A percentile compares a stretch with the other conserved stretches of the same genome.
Evolutionary conservation across 2,329 filamentous ascomycete species (phyloP).

Genomic region (Aspergillus novofumigatus): DNA sequence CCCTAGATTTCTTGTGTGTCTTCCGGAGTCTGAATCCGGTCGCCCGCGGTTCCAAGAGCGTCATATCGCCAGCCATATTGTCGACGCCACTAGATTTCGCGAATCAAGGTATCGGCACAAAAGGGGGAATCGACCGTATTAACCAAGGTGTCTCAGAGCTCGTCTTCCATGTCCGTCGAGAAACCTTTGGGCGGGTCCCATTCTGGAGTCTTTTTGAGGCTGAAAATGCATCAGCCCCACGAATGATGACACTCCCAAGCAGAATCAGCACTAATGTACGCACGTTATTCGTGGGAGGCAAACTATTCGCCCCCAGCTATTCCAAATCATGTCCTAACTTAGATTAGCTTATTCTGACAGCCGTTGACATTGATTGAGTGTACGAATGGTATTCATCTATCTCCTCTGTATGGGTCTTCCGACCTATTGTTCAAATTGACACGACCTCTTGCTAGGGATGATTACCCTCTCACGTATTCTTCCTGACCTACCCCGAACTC

Average conservation of each 20-base stretch:
- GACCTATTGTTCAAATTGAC: no score
- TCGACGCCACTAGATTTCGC: background rate
- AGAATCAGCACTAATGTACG: background rate
- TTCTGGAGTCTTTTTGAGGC: background rate
- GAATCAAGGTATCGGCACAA: background rate
- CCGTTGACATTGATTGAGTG: background rate
- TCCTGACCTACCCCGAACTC: no score
- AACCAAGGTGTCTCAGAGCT: background rate
- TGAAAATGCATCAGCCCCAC: background rate
- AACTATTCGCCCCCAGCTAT: background rate
- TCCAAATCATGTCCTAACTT: background rate
- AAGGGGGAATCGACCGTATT: slow-evolving; percentile 5
- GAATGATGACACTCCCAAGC: background rate
- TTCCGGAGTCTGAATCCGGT: slow-evolving; percentile 14
- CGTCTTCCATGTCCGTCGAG: background rate
- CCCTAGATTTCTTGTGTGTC: slow-evolving; percentile 31
- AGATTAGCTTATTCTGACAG: background rate
- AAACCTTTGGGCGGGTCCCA: background rate
- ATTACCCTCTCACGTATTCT: no score
- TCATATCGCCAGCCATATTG: slow-evolving; percentile 6
- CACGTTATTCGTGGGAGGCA: background rate
- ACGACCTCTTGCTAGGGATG: no score
- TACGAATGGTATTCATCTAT: no score
- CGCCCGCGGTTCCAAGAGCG: background rate
- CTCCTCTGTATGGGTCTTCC: no score